Evolutionary conservation across 495 filamentous ascomycete genomes (phyloP).

Genomic region (Xylaria venustula): DNA sequence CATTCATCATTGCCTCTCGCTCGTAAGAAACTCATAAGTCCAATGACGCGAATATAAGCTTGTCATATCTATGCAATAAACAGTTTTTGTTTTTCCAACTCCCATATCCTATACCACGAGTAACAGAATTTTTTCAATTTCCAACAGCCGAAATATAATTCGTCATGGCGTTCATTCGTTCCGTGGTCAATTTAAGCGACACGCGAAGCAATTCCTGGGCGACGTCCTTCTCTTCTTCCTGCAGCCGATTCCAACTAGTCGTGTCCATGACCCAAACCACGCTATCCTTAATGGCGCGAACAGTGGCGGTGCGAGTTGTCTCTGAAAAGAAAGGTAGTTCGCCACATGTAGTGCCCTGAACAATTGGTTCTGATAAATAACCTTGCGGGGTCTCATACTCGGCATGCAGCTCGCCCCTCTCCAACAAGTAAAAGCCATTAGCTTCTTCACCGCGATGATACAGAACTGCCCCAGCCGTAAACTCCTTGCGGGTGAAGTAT

Average conservation of each 20-base stretch:
- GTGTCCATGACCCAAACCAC: constrained; percentile 77
- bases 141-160: constrained; percentile 42
- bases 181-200: constrained; percentile 80
- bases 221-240: constrained; percentile 67
- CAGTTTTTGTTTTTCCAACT: too few species aligned
- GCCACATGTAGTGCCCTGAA: constrained; percentile 91
- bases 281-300: constrained; percentile 75
- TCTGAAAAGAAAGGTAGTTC: constrained; percentile 95
- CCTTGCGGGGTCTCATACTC: constrained; percentile 92
- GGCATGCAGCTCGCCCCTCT: constrained; percentile 81
- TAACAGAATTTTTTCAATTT: constrained; percentile 14
- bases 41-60: too few species aligned
- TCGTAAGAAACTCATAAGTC: too few species aligned
- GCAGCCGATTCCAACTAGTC: constrained; percentile 67
- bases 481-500: constrained; percentile 69
- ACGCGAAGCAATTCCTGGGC: constrained; percentile 82
- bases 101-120: too few species aligned
- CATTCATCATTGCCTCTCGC: too few species aligned
- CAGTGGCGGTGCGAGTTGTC: constrained; percentile 81
- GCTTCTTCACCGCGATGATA: constrained; percentile 70
- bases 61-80: too few species aligned
- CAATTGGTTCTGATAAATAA: constrained; percentile 82
- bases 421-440: constrained; percentile 86
- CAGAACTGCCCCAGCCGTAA: constrained; percentile 65
- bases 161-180: constrained; percentile 89